Base-by-base conservation (phyloP, 306 rosid species). In the Cyamopsis tetragonoloba region DNA sequence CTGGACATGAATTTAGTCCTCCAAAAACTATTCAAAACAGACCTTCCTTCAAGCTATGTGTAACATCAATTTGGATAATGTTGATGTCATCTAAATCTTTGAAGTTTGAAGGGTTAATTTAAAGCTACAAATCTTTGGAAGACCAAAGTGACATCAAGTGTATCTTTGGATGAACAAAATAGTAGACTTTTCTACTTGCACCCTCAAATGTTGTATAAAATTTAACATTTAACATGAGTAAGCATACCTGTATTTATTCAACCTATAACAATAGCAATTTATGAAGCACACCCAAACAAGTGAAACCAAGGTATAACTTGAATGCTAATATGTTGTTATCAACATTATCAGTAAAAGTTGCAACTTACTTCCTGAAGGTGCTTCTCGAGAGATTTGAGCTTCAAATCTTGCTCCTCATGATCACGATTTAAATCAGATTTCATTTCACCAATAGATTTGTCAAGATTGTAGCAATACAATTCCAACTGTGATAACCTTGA, bases 361-460 rank as follows among this genome's bases (percentile, higher is more conserved):
- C 2, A 7, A 87, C 95, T 88, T 69, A 93, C 99, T 83, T 95
- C 99, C 73, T 90, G 97, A 50, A 95, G 70, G 74, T 90, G 95
- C 51, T 90, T 95, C 77, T 88, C 99, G 69, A 95, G 85, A 62
- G 85, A 84, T 84, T 86, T 90, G 59, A 93, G 95, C 81, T 88
- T 93, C 13, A 77, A 50, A 46, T 95, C 99, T 24, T 88, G 80
- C 71, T 90, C 99, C 57, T 73, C 92, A 23, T 90, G 87, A 59
- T 91, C 95, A 68, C 86, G 96, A 55, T 64, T 75, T 60, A 90
- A 62, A 53, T 95, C 96, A 13, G 91, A 82, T 58, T 86, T 82
- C 92, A 95, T 95, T 87, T 95, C 99, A 66, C 96, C 92, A 53
- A 95, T 91, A 20, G 99, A 90, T 74, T 90, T 95, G 83, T 90